Base-by-base conservation (phyloP, 257 asterid species). In the Solanum habrochaites region DNA sequence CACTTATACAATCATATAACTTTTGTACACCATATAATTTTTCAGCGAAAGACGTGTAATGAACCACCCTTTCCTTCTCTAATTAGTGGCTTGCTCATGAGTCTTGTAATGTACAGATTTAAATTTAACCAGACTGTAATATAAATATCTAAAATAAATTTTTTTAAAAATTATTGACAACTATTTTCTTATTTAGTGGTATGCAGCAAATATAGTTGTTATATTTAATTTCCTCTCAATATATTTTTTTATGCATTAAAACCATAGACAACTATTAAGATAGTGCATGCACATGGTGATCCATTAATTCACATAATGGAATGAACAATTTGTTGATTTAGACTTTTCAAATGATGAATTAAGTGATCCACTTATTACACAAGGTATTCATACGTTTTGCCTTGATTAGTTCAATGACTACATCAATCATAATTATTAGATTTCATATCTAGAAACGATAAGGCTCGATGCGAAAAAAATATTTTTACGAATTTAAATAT, bases 271-370 rank as follows among this genome's bases (percentile, higher is more conserved):
- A 77, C 62, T 42, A 49, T 43, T 43, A 77, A 77, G 83, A 77
- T 77, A 29, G 83, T 77, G 83, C 39, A n/a, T 77, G 23, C 83
- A 77, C 83, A 77, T 77, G 83, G 60, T 42, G 52, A 77, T 77
- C 83, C 83, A 77, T 77, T 77, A 60, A 60, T 60, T 60, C 67
- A 60, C 67, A 21, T 60, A 77, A 77, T 80, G 40, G 84, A 27
- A 6, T 80, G 84, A 80, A 29, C 16, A 47, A 47, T 45, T 27
- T 80, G 84, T 80, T 80, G 60, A 7, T 43, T 78, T 78, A 4
- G 35, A 78, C 84, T 78, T 27, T 45, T n/a, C 25, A 45, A 78
- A 78, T 45, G 42, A 78, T 45, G 40, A 78, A 62, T 62, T 1
- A 25, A 69, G n/a, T 45, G 40, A 45, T 45, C 66, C 83, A 78